A percentile compares a stretch with the other conserved stretches of the same genome.
Conservation (phyloP, 1,284 basidiomycete genomes). For the Microbotryum scabiosae region DNA sequence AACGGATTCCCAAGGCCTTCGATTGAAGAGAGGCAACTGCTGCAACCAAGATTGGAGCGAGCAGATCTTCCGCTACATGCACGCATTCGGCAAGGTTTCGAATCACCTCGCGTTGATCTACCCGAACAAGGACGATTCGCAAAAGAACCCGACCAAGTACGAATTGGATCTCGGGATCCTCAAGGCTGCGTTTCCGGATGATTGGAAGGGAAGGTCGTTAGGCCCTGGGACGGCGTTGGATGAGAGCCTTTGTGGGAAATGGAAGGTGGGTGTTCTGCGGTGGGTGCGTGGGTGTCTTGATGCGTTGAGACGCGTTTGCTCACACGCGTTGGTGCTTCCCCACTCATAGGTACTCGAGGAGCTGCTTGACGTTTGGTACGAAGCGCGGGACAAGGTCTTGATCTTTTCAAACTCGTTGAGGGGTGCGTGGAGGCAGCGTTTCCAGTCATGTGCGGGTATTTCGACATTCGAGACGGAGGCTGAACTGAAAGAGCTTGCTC, state of each 20-base stretch:
- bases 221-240: constrained; percentile 35
- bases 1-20: constrained; percentile 36
- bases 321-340: not conserved
- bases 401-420: constrained; percentile 56
- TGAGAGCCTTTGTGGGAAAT: constrained; percentile 65
- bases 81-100: constrained; percentile 68
- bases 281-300: no score
- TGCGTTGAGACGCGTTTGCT: no score
- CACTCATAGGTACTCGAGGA: constrained; percentile 53
- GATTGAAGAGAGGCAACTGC: constrained; percentile 34
- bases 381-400: constrained; percentile 51
- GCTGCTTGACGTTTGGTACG: constrained; percentile 50
- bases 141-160: constrained; percentile 35
- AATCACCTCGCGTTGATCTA: constrained; percentile 76
- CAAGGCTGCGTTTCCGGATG: constrained; percentile 36
- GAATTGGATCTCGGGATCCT: constrained; percentile 34
- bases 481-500: constrained; percentile 37
- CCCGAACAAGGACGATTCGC: constrained; percentile 49
- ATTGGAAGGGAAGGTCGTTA: constrained; percentile 29
- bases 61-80: constrained; percentile 48
- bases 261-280: constrained; percentile 49
- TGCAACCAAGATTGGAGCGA: constrained; percentile 32
- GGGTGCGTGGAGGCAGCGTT: not conserved
- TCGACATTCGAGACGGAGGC: no score
- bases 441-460: no score